Evolutionary conservation across 2,329 filamentous ascomycete species (phyloP).

Genomic region (Colletotrichum liaoningense): DNA sequence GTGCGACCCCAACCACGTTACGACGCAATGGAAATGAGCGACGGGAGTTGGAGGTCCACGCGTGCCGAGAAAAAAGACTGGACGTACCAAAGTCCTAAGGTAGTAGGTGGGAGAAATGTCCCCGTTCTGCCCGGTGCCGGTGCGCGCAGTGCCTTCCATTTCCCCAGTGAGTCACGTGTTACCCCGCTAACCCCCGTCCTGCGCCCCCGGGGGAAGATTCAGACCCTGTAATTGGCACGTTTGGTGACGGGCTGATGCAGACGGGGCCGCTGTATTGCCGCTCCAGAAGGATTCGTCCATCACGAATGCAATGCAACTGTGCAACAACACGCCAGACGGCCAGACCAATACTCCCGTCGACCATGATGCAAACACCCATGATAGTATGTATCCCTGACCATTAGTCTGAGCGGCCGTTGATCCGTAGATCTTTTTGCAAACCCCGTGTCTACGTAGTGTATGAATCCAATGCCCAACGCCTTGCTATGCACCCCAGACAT

Average conservation of each 20-base stretch:
- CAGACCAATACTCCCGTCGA: neutral
- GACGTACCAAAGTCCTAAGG: too few relatives aligned
- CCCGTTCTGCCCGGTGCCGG: too few relatives aligned
- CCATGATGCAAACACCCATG: neutral
- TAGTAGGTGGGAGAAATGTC: too few relatives aligned
- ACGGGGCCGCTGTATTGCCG: neutral
- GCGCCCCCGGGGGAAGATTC: neutral
- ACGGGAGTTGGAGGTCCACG: neutral
- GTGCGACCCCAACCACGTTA: neutral
- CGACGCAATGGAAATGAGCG: neutral
- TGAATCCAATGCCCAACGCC: neutral
- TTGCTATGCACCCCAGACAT: conserved; percentile 17
- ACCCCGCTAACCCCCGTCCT: neutral
- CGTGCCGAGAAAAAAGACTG: too few relatives aligned
- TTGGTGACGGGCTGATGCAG: neutral
- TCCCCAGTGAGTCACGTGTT: conserved; percentile 4
- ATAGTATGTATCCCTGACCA: neutral
- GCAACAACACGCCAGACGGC: neutral
- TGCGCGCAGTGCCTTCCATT: neutral
- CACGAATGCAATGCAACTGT: neutral
- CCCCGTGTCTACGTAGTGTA: neutral
- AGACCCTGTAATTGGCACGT: neutral
- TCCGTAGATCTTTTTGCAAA: neutral
- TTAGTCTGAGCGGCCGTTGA: neutral
- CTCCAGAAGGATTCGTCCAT: neutral